Percentiles rank a stretch among this genome's conserved stretches.
phyloP scores from a whole-genome alignment of 345 rosid species.

The Arabidopsis thaliana region TAIR10.1 NC_003070.9:11997501-11998000 shows the following conservation, averaged over 20 bases:
- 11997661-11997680: conserved; percentile 7
- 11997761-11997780: conserved; percentile 65
- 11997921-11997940: conserved; percentile 69
- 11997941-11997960: conserved; percentile 45
- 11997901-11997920: conserved; percentile 67
- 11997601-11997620: background rate
- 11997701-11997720: conserved; percentile 49
- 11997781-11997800: conserved; percentile 69
- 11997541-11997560: no score
- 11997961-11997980: no score
- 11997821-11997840: conserved; percentile 75
- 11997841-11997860: conserved; percentile 59
- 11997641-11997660: background rate
- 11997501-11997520: no score
- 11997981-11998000: no score
- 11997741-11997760: conserved; percentile 37
- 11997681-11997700: conserved; percentile 46
- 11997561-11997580: no score
- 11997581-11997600: no score
- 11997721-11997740: conserved; percentile 23
- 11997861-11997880: conserved; percentile 77
- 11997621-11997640: background rate
- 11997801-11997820: conserved; percentile 84
- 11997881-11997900: conserved; percentile 71
- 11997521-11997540: no score